Evolutionary conservation across 148 eudicot genomes (phyloP).

Genomic region (Amaranthus cruentus): DNA sequence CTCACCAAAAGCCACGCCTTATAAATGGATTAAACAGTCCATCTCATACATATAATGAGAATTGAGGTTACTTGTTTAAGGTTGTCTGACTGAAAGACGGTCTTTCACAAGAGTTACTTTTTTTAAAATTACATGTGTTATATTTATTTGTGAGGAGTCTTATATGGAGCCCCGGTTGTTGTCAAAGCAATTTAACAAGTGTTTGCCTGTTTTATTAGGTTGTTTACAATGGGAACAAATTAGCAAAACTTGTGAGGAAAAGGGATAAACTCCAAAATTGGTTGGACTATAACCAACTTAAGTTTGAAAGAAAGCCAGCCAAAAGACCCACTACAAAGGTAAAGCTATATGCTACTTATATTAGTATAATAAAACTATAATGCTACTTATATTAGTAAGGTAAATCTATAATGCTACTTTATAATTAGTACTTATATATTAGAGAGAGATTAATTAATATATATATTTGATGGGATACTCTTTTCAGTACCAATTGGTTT

Average conservation of each 20-base stretch:
- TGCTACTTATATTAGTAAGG: neutral
- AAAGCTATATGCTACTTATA: neutral
- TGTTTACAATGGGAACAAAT: conserved; percentile 89
- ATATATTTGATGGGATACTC: too few relatives aligned
- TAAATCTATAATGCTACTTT: neutral
- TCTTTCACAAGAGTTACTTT: neutral
- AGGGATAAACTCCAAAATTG: conserved; percentile 71
- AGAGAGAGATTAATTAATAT: too few relatives aligned
- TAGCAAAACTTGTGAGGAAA: conserved; percentile 65
- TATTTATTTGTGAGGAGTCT: neutral
- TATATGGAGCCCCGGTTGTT: neutral
- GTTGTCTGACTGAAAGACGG: too few relatives aligned
- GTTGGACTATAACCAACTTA: conserved; percentile 85
- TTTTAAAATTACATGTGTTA: too few relatives aligned
- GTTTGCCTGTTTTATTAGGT: conserved; percentile 36
- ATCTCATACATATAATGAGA: too few relatives aligned
- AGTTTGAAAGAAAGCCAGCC: conserved; percentile 74
- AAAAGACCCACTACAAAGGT: conserved; percentile 84
- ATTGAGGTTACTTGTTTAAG: too few relatives aligned
- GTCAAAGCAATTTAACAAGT: neutral
- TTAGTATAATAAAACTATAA: neutral
- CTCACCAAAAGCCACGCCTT: too few relatives aligned
- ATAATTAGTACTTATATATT: too few relatives aligned
- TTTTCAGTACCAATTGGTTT: too few relatives aligned
- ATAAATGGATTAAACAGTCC: too few relatives aligned